Conservation (phyloP, 2,329 filamentous ascomycete species). For the Apiospora arundinis region DNA sequence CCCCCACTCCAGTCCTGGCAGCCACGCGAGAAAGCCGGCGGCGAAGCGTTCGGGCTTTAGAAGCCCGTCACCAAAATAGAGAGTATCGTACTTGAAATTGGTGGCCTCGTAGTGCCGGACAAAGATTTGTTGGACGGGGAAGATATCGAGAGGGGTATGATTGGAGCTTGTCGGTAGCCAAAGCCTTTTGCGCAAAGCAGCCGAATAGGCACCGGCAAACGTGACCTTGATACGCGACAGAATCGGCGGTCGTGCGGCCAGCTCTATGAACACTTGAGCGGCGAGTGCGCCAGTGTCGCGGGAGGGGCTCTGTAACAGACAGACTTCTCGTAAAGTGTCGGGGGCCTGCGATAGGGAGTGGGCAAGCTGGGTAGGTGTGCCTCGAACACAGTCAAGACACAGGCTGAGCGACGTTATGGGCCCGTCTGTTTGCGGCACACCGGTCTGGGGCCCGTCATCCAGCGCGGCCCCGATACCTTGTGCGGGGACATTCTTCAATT, state of each 20-base stretch:
- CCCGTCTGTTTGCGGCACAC: background rate
- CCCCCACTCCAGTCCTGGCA: slow-evolving; percentile 20
- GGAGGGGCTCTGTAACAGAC: slow-evolving; percentile 26
- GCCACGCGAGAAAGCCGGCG: slow-evolving; percentile 25
- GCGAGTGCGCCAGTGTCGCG: slow-evolving; percentile 20
- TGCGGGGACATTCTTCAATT: slow-evolving; percentile 5
- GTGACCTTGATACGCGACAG: slow-evolving; percentile 22
- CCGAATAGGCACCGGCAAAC: slow-evolving; percentile 27
- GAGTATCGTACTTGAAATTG: slow-evolving; percentile 15
- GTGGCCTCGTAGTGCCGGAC: slow-evolving; percentile 8
- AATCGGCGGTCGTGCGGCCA: slow-evolving; percentile 23
- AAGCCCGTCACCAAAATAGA: slow-evolving; percentile 26
- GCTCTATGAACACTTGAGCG: slow-evolving; percentile 20
- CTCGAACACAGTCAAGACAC: slow-evolving; percentile 27
- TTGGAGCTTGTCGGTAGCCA: slow-evolving; percentile 24
- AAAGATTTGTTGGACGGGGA: slow-evolving; percentile 28
- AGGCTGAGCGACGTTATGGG: slow-evolving; percentile 27
- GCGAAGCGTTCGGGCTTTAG: slow-evolving; percentile 28
- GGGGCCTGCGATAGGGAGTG: slow-evolving; percentile 19
- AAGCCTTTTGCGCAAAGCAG: slow-evolving; percentile 25
- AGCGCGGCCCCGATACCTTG: background rate
- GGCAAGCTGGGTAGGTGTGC: slow-evolving; percentile 27
- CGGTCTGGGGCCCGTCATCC: background rate
- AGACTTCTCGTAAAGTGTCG: slow-evolving; percentile 24
- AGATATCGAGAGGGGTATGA: slow-evolving; percentile 19